Evolutionary conservation across 2,329 filamentous ascomycete genomes (phyloP), one percentile per base, ranked within the genome.

Genomic region (Shiraia bambusicola): DNA sequence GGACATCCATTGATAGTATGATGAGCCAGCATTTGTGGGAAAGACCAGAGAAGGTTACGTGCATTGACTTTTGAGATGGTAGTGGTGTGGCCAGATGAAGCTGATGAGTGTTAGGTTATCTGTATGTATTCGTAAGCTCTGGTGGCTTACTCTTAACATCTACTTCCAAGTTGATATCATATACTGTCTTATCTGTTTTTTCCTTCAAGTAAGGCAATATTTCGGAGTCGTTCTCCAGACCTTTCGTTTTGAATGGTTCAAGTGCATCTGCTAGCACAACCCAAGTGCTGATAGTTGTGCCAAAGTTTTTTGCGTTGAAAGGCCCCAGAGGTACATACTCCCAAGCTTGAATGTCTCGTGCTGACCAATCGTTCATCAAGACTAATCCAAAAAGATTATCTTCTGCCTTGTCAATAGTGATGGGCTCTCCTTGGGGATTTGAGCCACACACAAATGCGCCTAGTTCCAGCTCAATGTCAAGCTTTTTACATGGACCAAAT

Each of bases 301-400:
- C 85, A 59, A 93, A 92, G 66, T 91, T 92, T 77, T 94, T 93
- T 16, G 82, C 77, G 48, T 88, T 90, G 71, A 93, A 92, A 0
- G 88, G 88, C 0, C 88, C 88, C 6, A 92, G 71, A 0, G 88
- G 88, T 7, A 91, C 78, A 54, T 91, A 91, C 67, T 94, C 88
- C 87, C 87, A 93, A 0, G 79, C 79, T 63, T 94, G 88, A 35
- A 93, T 84, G 56, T 93, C 88, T 49, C 88, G 75, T 4, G 88
- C 88, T 40, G 84, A 88, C 88, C 88, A 94, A 68, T 94, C 88
- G 56, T 94, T 94, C 76, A 94, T 79, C 42, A 94, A 69, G 0
- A 93, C 88, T 17, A 88, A 76, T 11, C 88, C 88, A 59, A 93
- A 93, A 19, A 94, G 76, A 56, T 83, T 76, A 13, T 87, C 78